These are phyloP conservation scores for Acrodontium crateriforme DNA, from an alignment of 2,329 filamentous ascomycete species.

Conservation along the genomic window DNA sequence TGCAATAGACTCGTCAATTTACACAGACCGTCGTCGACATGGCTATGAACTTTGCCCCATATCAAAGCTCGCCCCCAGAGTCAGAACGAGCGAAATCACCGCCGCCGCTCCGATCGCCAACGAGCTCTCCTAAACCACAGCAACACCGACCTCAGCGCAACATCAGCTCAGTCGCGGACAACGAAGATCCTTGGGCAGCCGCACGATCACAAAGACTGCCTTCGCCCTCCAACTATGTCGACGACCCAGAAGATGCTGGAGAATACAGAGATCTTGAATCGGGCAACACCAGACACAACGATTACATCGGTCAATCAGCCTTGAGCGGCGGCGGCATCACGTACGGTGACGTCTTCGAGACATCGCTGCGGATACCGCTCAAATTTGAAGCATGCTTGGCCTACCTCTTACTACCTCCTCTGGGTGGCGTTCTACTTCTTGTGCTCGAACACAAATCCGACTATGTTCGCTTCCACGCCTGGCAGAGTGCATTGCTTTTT, in stretches of 20 bases:
- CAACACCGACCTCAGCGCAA: conserved; percentile 11
- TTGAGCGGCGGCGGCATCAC: conserved; percentile 16
- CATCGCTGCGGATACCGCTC: conserved; percentile 70
- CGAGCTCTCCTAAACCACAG: conserved; percentile 31
- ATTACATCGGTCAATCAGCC: conserved; percentile 17
- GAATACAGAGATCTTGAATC: conserved; percentile 18
- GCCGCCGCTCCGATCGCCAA: conserved; percentile 45
- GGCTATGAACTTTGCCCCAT: conserved; percentile 87
- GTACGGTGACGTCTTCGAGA: conserved; percentile 70
- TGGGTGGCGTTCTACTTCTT: conserved; percentile 71
- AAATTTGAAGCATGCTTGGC: conserved; percentile 86
- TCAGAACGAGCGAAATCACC: conserved; percentile 68
- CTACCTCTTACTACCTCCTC: conserved; percentile 71
- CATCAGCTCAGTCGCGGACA: conserved; percentile 15
- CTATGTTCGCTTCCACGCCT: conserved; percentile 94
- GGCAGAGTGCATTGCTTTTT: conserved; percentile 46
- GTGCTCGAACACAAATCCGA: conserved; percentile 89
- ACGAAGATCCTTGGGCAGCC: conserved; percentile 27
- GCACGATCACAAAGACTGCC: conserved; percentile 29
- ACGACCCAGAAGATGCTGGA: conserved; percentile 12
- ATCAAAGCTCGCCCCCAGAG: conserved; percentile 86
- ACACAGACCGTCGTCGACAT: no score
- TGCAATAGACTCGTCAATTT: no score
- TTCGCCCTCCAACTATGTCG: conserved; percentile 19
- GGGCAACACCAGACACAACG: conserved; percentile 18